Evolutionary conservation across 2,329 filamentous ascomycete species (phyloP), one percentile per base, ranked within the genome.

Genomic region (Aciculosporium take): DNA sequence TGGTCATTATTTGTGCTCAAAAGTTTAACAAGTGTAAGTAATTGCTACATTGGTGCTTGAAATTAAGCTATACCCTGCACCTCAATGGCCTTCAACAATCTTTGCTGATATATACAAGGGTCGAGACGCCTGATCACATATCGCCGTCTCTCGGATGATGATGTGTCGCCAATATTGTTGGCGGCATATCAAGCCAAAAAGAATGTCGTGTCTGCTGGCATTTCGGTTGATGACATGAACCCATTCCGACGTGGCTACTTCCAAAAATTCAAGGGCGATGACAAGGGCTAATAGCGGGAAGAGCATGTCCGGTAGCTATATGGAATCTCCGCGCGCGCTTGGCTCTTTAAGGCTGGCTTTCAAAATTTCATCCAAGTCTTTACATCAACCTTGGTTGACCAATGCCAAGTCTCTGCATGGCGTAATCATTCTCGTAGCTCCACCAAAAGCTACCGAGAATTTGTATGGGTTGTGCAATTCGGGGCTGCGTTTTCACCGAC

Each of bases 101-200:
- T 12, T 32, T 24, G 23, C 39, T 41, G 20, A 41, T n/a, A 20
- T 30, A 40, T 15, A 27, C 25, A n/a, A 35, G 83, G 88, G 91
- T 91, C 87, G 17, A 75, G 91, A 45, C 74, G 86, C 49, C 68
- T 98, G 28, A 81, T 96, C 40, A 94, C 87, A 0, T 96, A 96
- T 59, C 72, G 77, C 34, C 74, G 87, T 40, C 64, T 84, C 17
- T 69, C 73, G 1, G 78, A 85, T 50, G 64, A 56, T 9, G 64
- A 70, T 27, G 68, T 84, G 7, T 68, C 71, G 39, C 46, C 51
- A 9, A 53, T 56, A 1, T 64, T 64, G 7, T 53, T 75, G 18
- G 55, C 57, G 36, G 50, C 54, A 31, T 63, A 62, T 39, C 44
- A 48, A n/a, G 49, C 46, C 15, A 53, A 53, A 15, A 53, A 57